Evolutionary conservation across 2,329 filamentous ascomycete species (phyloP).

Genomic region (Arthrinium phaeospermum): DNA sequence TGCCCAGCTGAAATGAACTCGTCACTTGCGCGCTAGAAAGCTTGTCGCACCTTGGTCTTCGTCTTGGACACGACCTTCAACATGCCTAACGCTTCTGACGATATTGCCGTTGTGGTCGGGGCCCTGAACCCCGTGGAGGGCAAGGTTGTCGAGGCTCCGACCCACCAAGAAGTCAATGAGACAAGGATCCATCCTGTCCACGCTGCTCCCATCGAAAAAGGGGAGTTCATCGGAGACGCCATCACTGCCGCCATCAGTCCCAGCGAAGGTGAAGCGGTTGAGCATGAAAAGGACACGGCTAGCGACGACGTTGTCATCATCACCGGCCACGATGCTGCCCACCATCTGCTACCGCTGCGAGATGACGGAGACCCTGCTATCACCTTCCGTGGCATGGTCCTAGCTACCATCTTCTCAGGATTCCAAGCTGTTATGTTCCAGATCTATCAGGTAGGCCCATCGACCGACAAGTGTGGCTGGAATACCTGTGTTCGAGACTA

Average conservation of each 20-base stretch:
- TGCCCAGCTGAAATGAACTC: neutral
- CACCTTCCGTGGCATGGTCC: constrained; percentile 58
- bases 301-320: constrained; percentile 53
- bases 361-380: constrained; percentile 58
- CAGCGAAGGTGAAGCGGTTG: constrained; percentile 35
- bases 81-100: constrained; percentile 19
- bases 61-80: neutral
- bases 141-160: constrained; percentile 37
- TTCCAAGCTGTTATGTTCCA: constrained; percentile 63
- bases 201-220: constrained; percentile 24
- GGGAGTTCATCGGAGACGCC: constrained; percentile 26
- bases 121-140: constrained; percentile 38
- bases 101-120: constrained; percentile 33
- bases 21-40: neutral
- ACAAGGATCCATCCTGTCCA: constrained; percentile 30
- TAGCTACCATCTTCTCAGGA: constrained; percentile 54
- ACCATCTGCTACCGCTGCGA: constrained; percentile 54
- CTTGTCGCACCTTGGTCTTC: neutral
- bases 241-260: constrained; percentile 29
- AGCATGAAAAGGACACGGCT: constrained; percentile 31
- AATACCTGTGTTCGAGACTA: neutral
- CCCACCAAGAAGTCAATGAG: constrained; percentile 38
- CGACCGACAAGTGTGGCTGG: neutral
- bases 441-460: constrained; percentile 55
- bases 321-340: constrained; percentile 57